phyloP scores from a whole-genome alignment of 2,329 filamentous ascomycete genomes.

The Tothia fuscella region DNA sequence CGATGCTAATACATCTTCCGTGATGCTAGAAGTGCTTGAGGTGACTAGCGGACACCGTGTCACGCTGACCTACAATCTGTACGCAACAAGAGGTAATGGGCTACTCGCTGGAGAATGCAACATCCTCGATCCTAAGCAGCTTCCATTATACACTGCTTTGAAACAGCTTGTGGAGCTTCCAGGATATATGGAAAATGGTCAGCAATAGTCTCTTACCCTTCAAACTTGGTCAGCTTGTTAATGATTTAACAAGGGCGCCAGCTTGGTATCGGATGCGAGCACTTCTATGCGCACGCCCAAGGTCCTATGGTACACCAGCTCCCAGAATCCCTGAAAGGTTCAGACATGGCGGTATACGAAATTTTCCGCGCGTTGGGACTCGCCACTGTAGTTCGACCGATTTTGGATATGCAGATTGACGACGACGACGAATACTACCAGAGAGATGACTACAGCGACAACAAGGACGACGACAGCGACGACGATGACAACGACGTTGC shows the following conservation, averaged over 20 bases:
- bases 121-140: constrained; percentile 21
- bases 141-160: constrained; percentile 24
- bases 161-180: neutral
- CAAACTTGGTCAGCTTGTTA: too few species aligned
- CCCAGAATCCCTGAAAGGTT: constrained; percentile 33
- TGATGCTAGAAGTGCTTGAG: constrained; percentile 37
- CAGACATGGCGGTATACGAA: constrained; percentile 33
- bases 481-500: neutral
- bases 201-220: too few species aligned
- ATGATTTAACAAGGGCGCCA: too few species aligned
- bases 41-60: constrained; percentile 41
- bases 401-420: constrained; percentile 13
- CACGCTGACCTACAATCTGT: constrained; percentile 52
- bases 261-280: constrained; percentile 35
- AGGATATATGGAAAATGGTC: too few species aligned
- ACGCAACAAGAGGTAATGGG: constrained; percentile 26
- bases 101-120: constrained; percentile 16
- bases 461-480: neutral
- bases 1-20: too few species aligned
- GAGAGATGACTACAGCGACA: neutral
- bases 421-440: neutral
- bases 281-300: constrained; percentile 33
- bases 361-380: constrained; percentile 24
- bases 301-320: constrained; percentile 19
- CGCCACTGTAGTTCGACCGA: constrained; percentile 20